phyloP scores from a whole-genome alignment of 371 early-diverging fungal species.

The Rhizopus arrhizus region DNA sequence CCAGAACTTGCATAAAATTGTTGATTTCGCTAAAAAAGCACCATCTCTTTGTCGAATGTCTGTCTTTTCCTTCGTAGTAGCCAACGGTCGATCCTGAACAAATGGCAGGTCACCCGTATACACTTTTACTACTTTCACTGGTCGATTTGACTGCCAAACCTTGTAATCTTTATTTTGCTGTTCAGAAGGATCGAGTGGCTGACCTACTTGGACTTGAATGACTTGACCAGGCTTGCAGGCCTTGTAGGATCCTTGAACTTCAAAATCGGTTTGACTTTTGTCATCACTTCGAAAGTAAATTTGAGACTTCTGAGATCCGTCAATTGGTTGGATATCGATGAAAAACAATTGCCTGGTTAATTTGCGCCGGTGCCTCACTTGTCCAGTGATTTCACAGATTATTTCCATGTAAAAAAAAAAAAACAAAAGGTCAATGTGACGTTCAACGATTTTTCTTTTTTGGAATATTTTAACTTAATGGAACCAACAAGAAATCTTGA shows the following conservation, averaged over 20 bases:
- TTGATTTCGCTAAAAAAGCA: constrained; percentile 16
- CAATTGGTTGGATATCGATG: constrained; percentile 46
- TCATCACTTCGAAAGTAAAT: constrained; percentile 58
- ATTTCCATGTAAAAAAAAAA: background rate
- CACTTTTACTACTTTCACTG: constrained; percentile 37
- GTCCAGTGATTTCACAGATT: constrained; percentile 32
- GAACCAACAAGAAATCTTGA: constrained; percentile 22
- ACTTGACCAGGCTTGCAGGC: constrained; percentile 39
- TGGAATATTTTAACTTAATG: constrained; percentile 10
- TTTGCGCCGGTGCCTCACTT: constrained; percentile 53
- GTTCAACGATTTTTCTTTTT: background rate
- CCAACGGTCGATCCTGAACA: constrained; percentile 49
- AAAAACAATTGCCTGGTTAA: constrained; percentile 51
- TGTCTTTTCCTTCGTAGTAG: constrained; percentile 25
- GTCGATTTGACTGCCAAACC: constrained; percentile 48
- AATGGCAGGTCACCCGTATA: constrained; percentile 35
- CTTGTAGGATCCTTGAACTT: constrained; percentile 37
- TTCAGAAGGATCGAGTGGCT: constrained; percentile 42
- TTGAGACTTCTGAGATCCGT: constrained; percentile 36
- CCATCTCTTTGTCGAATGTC: constrained; percentile 18
- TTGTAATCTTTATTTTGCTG: constrained; percentile 24
- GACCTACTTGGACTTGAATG: constrained; percentile 35
- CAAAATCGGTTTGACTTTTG: constrained; percentile 20
- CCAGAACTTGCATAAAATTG: constrained; percentile 58
- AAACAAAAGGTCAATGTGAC: background rate